Percentiles rank a stretch among this genome's conserved stretches.
phyloP scores from a whole-genome alignment of 371 early-diverging fungal species.

The Edhazardia aedis region DNA sequence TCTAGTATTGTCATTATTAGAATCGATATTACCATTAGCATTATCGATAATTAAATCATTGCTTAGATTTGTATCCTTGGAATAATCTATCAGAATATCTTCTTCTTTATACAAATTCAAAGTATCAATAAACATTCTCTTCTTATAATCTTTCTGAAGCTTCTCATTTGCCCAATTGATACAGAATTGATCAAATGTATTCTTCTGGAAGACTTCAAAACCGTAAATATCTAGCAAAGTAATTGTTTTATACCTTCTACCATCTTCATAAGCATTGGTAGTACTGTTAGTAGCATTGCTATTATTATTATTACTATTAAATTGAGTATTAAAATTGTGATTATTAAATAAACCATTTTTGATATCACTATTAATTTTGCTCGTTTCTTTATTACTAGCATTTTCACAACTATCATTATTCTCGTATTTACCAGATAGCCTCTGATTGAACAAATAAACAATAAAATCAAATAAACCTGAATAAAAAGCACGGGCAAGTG shows the following conservation, averaged over 20 bases:
- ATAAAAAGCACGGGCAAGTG: slow-evolving; percentile 38
- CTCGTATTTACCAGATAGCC: not conserved
- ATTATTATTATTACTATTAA: not conserved
- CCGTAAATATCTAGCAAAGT: slow-evolving; percentile 54
- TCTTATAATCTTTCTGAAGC: slow-evolving; percentile 53
- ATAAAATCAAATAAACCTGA: slow-evolving; percentile 31
- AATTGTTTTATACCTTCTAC: slow-evolving; percentile 19
- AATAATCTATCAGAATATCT: not conserved
- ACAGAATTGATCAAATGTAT: slow-evolving; percentile 49
- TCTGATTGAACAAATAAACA: slow-evolving; percentile 26
- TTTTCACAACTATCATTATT: not conserved
- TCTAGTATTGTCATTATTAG: not conserved
- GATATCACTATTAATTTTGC: not conserved
- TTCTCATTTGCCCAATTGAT: slow-evolving; percentile 53
- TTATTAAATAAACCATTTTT: not conserved
- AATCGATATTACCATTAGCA: not conserved
- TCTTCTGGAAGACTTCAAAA: slow-evolving; percentile 50
- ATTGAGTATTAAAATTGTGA: not conserved
- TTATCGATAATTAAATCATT: not conserved
- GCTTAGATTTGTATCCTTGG: too few species aligned
- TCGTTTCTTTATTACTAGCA: not conserved
- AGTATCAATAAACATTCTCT: slow-evolving; percentile 77
- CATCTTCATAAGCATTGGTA: slow-evolving; percentile 26
- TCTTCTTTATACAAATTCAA: slow-evolving; percentile 50
- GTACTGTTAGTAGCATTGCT: slow-evolving; percentile 12